Evolutionary conservation across 1,284 basidiomycete species (phyloP).

Genomic region (Rhodotorula sp.): DNA sequence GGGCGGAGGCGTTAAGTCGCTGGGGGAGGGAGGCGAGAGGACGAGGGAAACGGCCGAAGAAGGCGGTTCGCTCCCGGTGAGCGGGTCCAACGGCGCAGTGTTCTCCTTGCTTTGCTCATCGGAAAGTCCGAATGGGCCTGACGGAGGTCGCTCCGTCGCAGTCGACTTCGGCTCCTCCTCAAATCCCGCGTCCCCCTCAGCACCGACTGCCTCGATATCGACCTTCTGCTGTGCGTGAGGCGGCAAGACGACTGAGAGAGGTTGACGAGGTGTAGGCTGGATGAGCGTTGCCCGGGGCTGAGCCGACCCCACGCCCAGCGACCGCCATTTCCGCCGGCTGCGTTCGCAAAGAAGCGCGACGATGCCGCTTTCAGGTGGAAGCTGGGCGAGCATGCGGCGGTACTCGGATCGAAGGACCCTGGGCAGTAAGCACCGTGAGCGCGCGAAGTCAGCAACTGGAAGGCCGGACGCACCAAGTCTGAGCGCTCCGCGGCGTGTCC

Average conservation of each 20-base stretch:
- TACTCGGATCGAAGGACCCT: slow-evolving; percentile 32
- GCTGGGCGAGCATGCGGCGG: slow-evolving; percentile 10
- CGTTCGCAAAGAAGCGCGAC: slow-evolving; percentile 34
- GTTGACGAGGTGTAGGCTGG: neutral
- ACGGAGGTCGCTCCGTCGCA: slow-evolving; percentile 15
- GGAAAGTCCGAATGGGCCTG: neutral
- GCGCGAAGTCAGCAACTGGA: neutral
- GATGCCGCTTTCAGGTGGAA: slow-evolving; percentile 14
- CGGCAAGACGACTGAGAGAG: neutral
- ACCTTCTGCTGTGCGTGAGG: neutral
- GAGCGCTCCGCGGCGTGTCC: slow-evolving; percentile 2
- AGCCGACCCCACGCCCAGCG: slow-evolving; percentile 32
- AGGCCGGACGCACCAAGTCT: slow-evolving; percentile 18
- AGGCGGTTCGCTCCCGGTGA: neutral
- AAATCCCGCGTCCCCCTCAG: neutral
- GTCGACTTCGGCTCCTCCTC: slow-evolving; percentile 13
- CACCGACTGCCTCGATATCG: neutral
- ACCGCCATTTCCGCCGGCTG: slow-evolving; percentile 35
- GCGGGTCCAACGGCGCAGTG: neutral
- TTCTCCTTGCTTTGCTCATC: neutral
- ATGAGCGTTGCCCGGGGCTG: neutral
- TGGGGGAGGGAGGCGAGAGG: slow-evolving; percentile 32
- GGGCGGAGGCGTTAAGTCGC: neutral
- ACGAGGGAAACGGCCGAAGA: slow-evolving; percentile 29
- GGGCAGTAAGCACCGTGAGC: neutral